A percentile compares a stretch with the other conserved stretches of the same genome.
These are phyloP conservation scores for Ascochyta koolunga DNA, from an alignment of 2,329 filamentous ascomycete species.

Conservation along the genomic window DNA sequence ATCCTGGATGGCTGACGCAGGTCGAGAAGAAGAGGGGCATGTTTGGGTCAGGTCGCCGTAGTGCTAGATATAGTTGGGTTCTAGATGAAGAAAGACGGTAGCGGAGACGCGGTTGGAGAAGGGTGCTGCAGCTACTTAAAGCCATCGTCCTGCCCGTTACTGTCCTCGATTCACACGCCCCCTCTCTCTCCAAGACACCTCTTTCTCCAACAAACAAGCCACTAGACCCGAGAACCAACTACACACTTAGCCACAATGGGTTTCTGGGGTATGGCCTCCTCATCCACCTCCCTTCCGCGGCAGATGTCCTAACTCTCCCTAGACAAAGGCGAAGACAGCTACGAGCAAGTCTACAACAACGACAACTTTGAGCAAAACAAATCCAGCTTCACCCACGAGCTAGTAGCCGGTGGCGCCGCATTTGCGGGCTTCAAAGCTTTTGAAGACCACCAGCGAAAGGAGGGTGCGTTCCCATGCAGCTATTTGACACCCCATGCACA, in stretches of 20 bases:
- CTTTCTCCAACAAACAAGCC: background rate
- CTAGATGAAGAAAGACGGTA: slow-evolving; percentile 20
- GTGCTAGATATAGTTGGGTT: background rate
- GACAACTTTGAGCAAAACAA: slow-evolving; percentile 59
- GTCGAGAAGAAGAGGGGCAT: slow-evolving; percentile 28
- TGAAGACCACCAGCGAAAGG: slow-evolving; percentile 73
- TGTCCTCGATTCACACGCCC: background rate
- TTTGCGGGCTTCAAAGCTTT: slow-evolving; percentile 83
- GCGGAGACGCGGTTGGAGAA: slow-evolving; percentile 3
- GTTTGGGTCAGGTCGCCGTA: slow-evolving; percentile 14
- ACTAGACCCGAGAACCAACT: too few relatives aligned
- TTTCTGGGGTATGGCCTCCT: slow-evolving; percentile 50
- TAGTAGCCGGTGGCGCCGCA: slow-evolving; percentile 75
- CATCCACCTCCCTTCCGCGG: background rate
- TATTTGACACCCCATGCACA: too few relatives aligned
- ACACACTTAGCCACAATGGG: slow-evolving; percentile 48
- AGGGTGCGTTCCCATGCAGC: slow-evolving; percentile 60
- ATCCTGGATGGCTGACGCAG: slow-evolving; percentile 27
- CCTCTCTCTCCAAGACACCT: background rate
- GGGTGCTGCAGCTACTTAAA: slow-evolving; percentile 24
- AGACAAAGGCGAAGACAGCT: slow-evolving; percentile 61
- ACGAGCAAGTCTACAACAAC: slow-evolving; percentile 61
- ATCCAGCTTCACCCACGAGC: slow-evolving; percentile 72
- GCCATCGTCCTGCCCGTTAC: background rate
- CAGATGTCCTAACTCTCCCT: slow-evolving; percentile 4